A percentile compares a stretch with the other conserved stretches of the same genome.
phyloP scores from a whole-genome alignment of 1,284 basidiomycete genomes.

The Anthracocystis panici-leucophaei region DNA sequence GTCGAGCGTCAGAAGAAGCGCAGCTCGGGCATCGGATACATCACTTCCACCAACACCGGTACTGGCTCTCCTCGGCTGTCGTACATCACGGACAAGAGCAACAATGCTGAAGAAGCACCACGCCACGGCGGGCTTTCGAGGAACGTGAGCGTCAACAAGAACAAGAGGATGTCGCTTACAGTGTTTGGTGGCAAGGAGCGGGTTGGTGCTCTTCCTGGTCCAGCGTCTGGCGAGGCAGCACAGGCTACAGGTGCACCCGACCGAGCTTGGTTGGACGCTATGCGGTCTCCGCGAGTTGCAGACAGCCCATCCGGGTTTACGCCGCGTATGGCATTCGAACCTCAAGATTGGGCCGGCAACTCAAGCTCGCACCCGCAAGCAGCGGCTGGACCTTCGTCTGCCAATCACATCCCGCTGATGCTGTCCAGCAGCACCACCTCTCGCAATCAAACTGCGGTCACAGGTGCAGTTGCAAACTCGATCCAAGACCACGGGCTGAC shows the following conservation, averaged over 20 bases:
- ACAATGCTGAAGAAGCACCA: constrained; percentile 8
- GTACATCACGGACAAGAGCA: constrained; percentile 17
- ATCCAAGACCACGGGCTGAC: constrained; percentile 26
- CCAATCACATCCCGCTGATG: constrained; percentile 39
- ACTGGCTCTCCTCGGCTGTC: constrained; percentile 19
- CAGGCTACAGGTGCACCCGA: constrained; percentile 15
- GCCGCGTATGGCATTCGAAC: constrained; percentile 48
- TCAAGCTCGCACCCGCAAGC: constrained; percentile 3
- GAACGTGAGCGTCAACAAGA: constrained; percentile 17
- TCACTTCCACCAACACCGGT: constrained; percentile 20
- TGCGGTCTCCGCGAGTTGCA: constrained; percentile 47
- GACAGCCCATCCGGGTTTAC: constrained; percentile 55
- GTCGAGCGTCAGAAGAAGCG: constrained; percentile 46
- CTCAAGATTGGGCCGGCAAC: constrained; percentile 30
- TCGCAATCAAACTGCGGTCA: neutral
- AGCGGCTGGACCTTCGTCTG: constrained; percentile 6
- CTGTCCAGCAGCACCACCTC: constrained; percentile 23
- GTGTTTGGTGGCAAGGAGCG: constrained; percentile 48
- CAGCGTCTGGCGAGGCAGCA: constrained; percentile 11
- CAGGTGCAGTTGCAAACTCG: neutral
- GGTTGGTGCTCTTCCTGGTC: neutral
- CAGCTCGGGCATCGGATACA: constrained; percentile 50
- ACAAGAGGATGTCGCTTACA: constrained; percentile 40
- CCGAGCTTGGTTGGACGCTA: constrained; percentile 39
- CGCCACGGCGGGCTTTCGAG: constrained; percentile 30